Evolutionary conservation across 768 basidiomycete genomes (phyloP), one percentile per base, ranked within the genome.

Genomic region (Tubosaeta brunneosetosa): DNA sequence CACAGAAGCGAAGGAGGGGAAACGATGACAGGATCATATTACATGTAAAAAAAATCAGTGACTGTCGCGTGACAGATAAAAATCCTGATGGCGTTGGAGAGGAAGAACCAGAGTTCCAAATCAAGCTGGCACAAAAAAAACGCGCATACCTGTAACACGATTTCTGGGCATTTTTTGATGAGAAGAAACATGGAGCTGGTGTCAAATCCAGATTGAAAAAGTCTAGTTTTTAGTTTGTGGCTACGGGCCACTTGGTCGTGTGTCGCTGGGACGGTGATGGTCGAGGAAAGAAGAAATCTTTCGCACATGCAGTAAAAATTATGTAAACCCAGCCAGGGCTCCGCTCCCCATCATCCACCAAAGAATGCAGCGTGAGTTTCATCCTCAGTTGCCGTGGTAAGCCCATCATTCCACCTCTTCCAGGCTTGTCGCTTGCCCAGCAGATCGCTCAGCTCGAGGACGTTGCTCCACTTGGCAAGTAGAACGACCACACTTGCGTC

Each of bases 391-490:
- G 22, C 40, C 12, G 16, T 27, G 26, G 38, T 22, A 44, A 58
- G 36, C 55, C 45, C 51, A 42, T 53, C 44, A 53, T n/a, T 29
- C 41, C 1, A n/a, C 14, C 26, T 1, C 43, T 40, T 25, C 12
- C 55, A 77, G 77, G 78, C 27, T 66, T 86, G 33, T 83, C 86
- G 3, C 77, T 90, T 25, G 84, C 82, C 3, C 81, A 94, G 65
- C 92, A 95, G 64, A 82, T 97, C 38, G 86, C 86, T 34, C 79
- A 86, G 63, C 81, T 97, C 25, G 80, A 89, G 44, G 81, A 88
- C 47, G 71, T 84, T 19, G 78, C 83, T 11, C 88, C 88, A 45
- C 70, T 74, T 34, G 88, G 91, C 86, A 62, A 55, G 78, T 70
- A 19, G 44, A 29, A 40, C 45, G 25, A 36, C 51, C 29, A 49